Evolutionary conservation across 768 basidiomycete genomes (phyloP), one percentile per base, ranked within the genome.

Genomic region (Suillus lakei): DNA sequence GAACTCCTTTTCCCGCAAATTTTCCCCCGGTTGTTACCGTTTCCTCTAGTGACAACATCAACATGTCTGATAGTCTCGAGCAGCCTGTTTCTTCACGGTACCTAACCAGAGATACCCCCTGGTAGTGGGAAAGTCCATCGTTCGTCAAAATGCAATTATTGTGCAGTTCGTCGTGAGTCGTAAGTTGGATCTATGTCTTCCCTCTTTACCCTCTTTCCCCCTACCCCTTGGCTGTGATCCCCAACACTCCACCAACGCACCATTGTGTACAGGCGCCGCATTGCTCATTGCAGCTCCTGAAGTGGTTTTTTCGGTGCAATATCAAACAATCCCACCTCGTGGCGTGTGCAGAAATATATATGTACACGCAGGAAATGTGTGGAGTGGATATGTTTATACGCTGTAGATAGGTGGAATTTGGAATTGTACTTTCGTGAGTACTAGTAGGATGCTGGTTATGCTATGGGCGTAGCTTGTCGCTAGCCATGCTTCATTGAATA

Each of bases 191-290:
- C 15, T 51, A 16, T 51, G 16, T 28, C 7, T 26, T 10, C 12
- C 4, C 8, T 58, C 16, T 12, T 23, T 13, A 5, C 13, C 56
- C 5, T 28, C 10, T 9, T 28, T 59, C 23, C 18, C 9, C 9
- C 13, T 15, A 5, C 9, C 13, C 13, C 3, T 59, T 21, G 18
- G 5, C 18, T 28, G 7, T 21, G 10, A 53, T 30, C 15, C 16
- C 3, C 26, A 18, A 9, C 26, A 26, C 32, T 51, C 64, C 51
- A 44, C n/a, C 36, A n/a, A 44, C 61, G 73, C 73, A 74, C 73
- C 75, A 62, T 18, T 65, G 73, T 74, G 73, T 74, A 74, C 73
- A 77, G 73, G 75, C 58, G 73, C 73, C 69, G 73, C 75, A 75
- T 21, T 38, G 53, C 23, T 26, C 64, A 74, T 55, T 75, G 73